Evolutionary conservation across 768 basidiomycete species (phyloP).

Genomic region (Filobasidium floriforme): DNA sequence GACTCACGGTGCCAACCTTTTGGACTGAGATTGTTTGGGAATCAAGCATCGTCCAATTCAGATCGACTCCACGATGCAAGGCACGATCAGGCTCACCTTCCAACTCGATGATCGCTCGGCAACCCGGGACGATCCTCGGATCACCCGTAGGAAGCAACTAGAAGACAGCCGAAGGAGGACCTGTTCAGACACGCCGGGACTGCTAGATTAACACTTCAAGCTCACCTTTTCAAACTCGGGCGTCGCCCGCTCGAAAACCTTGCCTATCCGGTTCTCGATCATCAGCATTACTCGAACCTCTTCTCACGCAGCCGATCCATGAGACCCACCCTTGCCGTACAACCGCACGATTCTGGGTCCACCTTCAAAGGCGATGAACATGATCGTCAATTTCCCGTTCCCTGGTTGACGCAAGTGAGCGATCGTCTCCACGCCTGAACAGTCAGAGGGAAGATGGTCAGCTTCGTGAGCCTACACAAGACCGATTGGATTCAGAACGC

Average conservation of each 20-base stretch:
- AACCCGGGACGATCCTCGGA: conserved; percentile 17
- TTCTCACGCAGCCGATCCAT: background rate
- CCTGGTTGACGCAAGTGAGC: conserved; percentile 11
- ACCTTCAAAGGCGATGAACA: conserved; percentile 20
- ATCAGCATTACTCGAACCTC: background rate
- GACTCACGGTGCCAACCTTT: conserved; percentile 17
- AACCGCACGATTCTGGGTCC: conserved; percentile 13
- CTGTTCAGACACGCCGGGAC: no score
- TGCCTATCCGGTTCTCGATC: background rate
- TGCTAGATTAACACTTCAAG: background rate
- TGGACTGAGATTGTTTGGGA: conserved; percentile 3
- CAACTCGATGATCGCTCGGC: conserved; percentile 19
- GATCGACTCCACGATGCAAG: background rate
- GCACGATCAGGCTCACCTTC: conserved; percentile 5
- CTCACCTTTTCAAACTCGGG: conserved; percentile 17
- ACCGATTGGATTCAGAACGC: background rate
- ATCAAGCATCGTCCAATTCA: background rate
- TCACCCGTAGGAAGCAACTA: conserved; percentile 22
- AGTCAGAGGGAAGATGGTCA: background rate
- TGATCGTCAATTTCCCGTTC: conserved; percentile 19
- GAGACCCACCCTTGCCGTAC: conserved; percentile 14
- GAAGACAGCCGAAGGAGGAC: background rate
- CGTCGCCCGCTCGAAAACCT: conserved; percentile 10
- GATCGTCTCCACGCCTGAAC: conserved; percentile 21
- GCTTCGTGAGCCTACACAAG: background rate